Conservation (phyloP, 2,329 filamentous ascomycete species). For the Lizonia empirigonia region DNA sequence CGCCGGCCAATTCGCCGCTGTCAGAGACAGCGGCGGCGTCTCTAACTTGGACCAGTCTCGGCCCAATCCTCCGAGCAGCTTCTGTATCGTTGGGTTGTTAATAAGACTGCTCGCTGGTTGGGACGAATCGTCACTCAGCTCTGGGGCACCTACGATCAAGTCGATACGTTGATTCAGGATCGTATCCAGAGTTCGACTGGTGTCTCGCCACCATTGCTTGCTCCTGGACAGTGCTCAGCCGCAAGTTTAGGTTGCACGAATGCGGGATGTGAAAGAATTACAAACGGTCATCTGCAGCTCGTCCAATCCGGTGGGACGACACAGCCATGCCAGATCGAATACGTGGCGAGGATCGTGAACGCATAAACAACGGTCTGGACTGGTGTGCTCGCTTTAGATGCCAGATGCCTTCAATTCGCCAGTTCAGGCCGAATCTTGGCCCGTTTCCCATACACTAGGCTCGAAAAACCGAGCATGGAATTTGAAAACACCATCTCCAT, state of each 20-base stretch:
- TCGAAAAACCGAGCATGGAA: background rate
- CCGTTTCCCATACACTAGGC: background rate
- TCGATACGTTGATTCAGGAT: background rate
- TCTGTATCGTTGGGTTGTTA: background rate
- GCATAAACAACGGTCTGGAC: background rate
- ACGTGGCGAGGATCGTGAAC: slow-evolving; percentile 13
- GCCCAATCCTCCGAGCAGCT: background rate
- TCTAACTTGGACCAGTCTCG: slow-evolving; percentile 7
- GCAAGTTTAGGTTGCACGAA: background rate
- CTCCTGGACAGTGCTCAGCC: slow-evolving; percentile 1
- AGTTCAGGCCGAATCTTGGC: background rate
- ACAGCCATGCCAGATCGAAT: slow-evolving; percentile 7
- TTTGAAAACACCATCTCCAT: slow-evolving; percentile 1
- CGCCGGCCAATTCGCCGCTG: background rate
- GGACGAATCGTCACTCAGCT: background rate
- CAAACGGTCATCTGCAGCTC: background rate
- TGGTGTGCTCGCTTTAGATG: background rate
- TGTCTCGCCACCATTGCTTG: background rate
- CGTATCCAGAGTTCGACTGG: background rate
- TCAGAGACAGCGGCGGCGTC: slow-evolving; percentile 1
- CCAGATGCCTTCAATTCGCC: background rate
- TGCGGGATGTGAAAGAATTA: background rate
- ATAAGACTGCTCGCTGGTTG: background rate
- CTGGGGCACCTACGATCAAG: background rate
- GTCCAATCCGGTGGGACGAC: background rate